Evolutionary conservation across 176 grass and related monocot genomes (phyloP).

Genomic region (Oryza longistaminata): DNA sequence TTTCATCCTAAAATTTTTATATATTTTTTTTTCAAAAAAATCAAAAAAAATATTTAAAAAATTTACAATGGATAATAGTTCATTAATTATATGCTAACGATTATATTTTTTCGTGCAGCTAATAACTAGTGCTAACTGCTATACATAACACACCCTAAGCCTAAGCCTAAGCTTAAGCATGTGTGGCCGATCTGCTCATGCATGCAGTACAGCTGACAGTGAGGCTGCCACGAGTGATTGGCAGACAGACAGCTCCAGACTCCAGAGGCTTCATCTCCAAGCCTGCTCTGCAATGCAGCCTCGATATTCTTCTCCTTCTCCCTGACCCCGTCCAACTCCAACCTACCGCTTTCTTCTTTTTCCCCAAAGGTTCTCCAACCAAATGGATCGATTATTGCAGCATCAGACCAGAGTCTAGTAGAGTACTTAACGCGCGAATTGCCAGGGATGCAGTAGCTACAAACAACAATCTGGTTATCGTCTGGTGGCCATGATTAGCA

Average conservation of each 20-base stretch:
- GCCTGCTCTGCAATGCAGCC: conserved; percentile 5
- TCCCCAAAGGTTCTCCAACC: neutral
- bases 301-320: conserved; percentile 27
- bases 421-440: neutral
- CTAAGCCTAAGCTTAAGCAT: no score
- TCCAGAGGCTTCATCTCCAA: conserved; percentile 8
- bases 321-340: neutral
- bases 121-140: no score
- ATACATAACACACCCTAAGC: no score
- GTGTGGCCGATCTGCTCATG: neutral
- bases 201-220: conserved; percentile 18
- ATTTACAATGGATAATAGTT: no score
- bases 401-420: neutral
- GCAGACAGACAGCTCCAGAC: neutral
- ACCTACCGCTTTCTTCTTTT: neutral
- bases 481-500: neutral
- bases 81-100: no score
- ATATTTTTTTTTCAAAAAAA: no score
- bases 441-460: neutral
- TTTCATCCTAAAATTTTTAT: no score
- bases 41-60: no score
- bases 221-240: conserved; percentile 22
- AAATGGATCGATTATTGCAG: neutral
- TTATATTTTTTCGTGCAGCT: no score
- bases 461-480: neutral